Evolutionary conservation across 2,329 filamentous ascomycete genomes (phyloP), one percentile per base, ranked within the genome.

Genomic region (Calonectria pauciramosa): DNA sequence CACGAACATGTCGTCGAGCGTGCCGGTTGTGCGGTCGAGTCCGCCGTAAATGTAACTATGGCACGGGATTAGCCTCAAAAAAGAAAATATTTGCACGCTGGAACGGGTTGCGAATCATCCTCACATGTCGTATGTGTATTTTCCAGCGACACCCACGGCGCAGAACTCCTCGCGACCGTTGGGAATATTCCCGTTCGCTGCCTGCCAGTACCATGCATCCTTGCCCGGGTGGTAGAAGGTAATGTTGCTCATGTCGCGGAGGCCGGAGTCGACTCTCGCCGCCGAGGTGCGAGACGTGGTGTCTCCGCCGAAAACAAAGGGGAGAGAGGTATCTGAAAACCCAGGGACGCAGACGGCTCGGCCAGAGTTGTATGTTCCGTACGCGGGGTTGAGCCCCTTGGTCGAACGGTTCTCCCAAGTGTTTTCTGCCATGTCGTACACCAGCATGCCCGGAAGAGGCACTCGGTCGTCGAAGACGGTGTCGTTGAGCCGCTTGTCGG

Each of bases 121-220:
- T 67, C n/a, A 71, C 69, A 71, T 71, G n/a, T 71, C 69, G 13
- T 71, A 71, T 5, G 69, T 60, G 13, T 47, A 11, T 13, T 51
- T 49, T 11, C 63, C 60, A 11, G 51, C 14, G 6, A 71, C 69
- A 10, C 63, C 69, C 28, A 67, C 47, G 16, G 69, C 60, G 16
- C 69, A 71, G 30, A 66, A 66, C 38, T 56, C 38, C 49, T 66
- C 69, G 16, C 60, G 60, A 13, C 36, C 38, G 16, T 44, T 34
- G 14, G 69, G 69, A 1, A 71, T 41, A 6, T 71, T 51, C 9
- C 69, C 69, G 13, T 36, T 32, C 9, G 63, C 51, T 18, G 65
- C 51, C 23, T 71, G 63, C 51, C 60, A 71, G 47, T 67, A 59
- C 63, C 63, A 71, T 18, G 47, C 14, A 8, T 59, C 20, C 11